Percentiles rank a stretch among this genome's conserved stretches.
These are phyloP conservation scores for Solanum lycopersicoides DNA, from an alignment of 257 asterid genomes.

Conservation along the genomic window DNA sequence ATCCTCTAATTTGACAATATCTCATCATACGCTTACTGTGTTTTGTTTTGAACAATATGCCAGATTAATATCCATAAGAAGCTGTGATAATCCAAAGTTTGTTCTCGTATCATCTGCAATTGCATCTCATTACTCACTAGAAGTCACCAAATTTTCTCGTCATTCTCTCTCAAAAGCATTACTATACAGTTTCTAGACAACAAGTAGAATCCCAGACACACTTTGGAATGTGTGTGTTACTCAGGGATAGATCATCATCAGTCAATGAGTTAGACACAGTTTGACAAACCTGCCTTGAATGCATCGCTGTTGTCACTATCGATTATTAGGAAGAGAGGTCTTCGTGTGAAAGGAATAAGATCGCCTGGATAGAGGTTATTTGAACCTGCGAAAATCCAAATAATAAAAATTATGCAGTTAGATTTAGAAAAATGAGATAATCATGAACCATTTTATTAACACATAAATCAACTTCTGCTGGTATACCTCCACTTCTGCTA, in stretches of 20 bases:
- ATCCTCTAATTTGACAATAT: background rate
- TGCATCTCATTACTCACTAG: background rate
- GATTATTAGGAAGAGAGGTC: conserved; percentile 77
- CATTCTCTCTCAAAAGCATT: background rate
- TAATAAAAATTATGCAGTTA: background rate
- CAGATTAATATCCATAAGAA: background rate
- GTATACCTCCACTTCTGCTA: conserved; percentile 67
- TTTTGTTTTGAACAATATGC: background rate
- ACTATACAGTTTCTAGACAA: background rate
- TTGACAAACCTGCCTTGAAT: conserved; percentile 99
- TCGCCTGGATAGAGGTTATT: conserved; percentile 86
- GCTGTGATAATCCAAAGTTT: background rate
- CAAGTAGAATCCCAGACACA: background rate
- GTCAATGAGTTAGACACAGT: conserved; percentile 25
- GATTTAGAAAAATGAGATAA: background rate
- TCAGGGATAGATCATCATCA: background rate
- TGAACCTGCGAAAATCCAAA: conserved; percentile 46
- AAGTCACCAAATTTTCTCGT: background rate
- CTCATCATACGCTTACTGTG: background rate
- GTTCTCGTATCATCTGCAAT: background rate
- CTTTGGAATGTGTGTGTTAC: background rate
- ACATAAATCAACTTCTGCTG: background rate
- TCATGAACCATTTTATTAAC: background rate
- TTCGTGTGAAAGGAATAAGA: conserved; percentile 86
- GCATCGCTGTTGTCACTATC: conserved; percentile 95